These are phyloP conservation scores for Scorias spongiosa DNA, from an alignment of 2,329 filamentous ascomycete genomes.

Conservation along the genomic window DNA sequence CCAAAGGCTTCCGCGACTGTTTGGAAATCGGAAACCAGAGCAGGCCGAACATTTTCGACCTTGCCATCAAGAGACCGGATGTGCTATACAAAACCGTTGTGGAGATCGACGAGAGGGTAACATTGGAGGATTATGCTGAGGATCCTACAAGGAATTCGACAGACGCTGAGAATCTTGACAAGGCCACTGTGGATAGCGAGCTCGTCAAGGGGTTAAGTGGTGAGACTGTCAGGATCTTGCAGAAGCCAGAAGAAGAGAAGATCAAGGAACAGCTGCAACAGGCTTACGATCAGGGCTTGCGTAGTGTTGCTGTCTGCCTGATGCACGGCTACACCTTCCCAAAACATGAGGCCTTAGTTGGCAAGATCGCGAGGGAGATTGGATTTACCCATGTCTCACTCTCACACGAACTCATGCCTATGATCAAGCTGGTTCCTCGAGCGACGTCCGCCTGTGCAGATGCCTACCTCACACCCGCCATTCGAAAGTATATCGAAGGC, in stretches of 20 bases:
- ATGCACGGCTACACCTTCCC: conserved; percentile 91
- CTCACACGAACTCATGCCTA: conserved; percentile 69
- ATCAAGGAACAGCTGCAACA: conserved; percentile 48
- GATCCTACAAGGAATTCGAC: conserved; percentile 54
- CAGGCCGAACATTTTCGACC: conserved; percentile 76
- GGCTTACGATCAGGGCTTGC: conserved; percentile 55
- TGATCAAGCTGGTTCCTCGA: conserved; percentile 68
- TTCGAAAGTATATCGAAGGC: conserved; percentile 60
- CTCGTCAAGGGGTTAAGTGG: conserved; percentile 58
- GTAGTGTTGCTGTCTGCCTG: conserved; percentile 74
- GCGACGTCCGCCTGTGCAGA: conserved; percentile 66
- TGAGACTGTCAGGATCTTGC: conserved; percentile 57
- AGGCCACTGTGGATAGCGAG: conserved; percentile 31
- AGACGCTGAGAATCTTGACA: conserved; percentile 36
- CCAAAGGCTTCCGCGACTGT: conserved; percentile 76
- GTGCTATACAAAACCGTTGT: conserved; percentile 72
- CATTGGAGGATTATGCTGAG: conserved; percentile 81
- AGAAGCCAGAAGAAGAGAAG: conserved; percentile 41
- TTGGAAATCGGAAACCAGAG: conserved; percentile 83
- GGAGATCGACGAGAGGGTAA: conserved; percentile 85
- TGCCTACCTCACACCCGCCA: conserved; percentile 65
- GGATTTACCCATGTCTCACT: conserved; percentile 73
- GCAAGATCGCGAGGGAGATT: conserved; percentile 60
- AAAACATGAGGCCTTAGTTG: conserved; percentile 66
- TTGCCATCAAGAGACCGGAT: conserved; percentile 75